Conservation (phyloP, 257 asterid species). For the Vinca minor region DNA sequence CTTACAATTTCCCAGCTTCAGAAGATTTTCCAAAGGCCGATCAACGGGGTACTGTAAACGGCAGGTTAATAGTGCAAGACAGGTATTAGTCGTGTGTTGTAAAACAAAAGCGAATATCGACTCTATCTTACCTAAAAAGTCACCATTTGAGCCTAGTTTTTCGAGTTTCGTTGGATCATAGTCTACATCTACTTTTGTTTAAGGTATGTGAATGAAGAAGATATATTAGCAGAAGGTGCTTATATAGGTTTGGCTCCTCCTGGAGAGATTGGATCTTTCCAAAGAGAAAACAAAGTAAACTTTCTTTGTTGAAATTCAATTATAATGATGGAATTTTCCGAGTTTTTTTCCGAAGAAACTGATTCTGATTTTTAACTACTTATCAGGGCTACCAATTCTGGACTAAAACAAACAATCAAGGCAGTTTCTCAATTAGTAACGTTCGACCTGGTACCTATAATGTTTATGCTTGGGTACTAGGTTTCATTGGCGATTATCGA, state of each 20-base stretch:
- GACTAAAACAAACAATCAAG: constrained; percentile 39
- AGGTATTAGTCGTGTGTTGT: no score
- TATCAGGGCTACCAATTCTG: constrained; percentile 80
- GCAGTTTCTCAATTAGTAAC: constrained; percentile 48
- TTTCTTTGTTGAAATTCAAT: not conserved
- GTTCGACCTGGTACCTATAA: constrained; percentile 50
- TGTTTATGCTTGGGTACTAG: constrained; percentile 79
- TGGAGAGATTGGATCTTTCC: constrained; percentile 74
- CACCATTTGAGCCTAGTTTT: not conserved
- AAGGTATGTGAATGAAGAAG: constrained; percentile 27
- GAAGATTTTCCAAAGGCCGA: constrained; percentile 53
- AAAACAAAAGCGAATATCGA: no score
- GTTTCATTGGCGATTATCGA: constrained; percentile 67
- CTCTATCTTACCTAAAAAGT: no score
- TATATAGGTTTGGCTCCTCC: constrained; percentile 76
- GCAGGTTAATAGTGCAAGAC: constrained; percentile 64
- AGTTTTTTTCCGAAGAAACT: no score
- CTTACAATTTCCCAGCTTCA: constrained; percentile 72
- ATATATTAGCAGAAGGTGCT: constrained; percentile 55
- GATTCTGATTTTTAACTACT: not conserved
- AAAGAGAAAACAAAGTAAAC: constrained; percentile 85
- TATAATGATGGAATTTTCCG: no score
- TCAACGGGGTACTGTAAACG: constrained; percentile 54
- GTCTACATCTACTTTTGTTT: not conserved
- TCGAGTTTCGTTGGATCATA: not conserved